Conservation (phyloP, 1,284 basidiomycete species). For the Leccinum glutinopallens region DNA sequence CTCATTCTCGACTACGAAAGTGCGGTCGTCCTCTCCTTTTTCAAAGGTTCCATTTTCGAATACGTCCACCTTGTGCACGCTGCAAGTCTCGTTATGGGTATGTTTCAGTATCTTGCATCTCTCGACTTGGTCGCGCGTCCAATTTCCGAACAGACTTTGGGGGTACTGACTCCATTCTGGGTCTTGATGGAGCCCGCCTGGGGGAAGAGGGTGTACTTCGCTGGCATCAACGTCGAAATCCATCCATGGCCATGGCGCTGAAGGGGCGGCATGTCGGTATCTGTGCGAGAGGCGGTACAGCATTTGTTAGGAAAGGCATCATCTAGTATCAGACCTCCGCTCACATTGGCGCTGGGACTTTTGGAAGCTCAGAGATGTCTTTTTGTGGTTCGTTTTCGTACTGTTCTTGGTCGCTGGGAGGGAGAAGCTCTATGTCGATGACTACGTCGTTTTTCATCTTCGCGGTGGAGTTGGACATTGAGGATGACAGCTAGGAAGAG, state of each 20-base stretch:
- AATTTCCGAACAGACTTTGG: constrained; percentile 52
- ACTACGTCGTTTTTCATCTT: constrained; percentile 20
- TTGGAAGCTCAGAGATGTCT: constrained; percentile 25
- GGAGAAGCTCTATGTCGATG: constrained; percentile 19
- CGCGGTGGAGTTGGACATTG: constrained; percentile 1
- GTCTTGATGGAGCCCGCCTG: constrained; percentile 11
- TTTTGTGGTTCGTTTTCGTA: constrained; percentile 18
- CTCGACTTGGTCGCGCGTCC: constrained; percentile 48
- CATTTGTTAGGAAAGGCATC: background rate
- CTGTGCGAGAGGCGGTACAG: constrained; percentile 16
- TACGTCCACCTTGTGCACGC: constrained; percentile 47
- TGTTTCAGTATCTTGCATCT: constrained; percentile 42
- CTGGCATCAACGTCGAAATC: constrained; percentile 34
- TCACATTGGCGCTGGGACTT: constrained; percentile 33
- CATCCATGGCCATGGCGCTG: constrained; percentile 44
- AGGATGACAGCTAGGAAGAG: background rate
- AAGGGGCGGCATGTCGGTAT: constrained; percentile 40
- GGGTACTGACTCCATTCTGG: constrained; percentile 43
- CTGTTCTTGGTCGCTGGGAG: background rate
- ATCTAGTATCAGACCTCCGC: constrained; percentile 8
- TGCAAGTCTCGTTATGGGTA: constrained; percentile 32
- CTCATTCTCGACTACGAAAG: constrained; percentile 10
- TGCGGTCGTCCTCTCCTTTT: constrained; percentile 11
- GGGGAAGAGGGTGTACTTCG: constrained; percentile 24
- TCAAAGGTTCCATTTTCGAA: constrained; percentile 36